Evolutionary conservation across 108 stramenopile species (phyloP), one percentile per base, ranked within the genome.

Genomic region (Heterococcus sp.): DNA sequence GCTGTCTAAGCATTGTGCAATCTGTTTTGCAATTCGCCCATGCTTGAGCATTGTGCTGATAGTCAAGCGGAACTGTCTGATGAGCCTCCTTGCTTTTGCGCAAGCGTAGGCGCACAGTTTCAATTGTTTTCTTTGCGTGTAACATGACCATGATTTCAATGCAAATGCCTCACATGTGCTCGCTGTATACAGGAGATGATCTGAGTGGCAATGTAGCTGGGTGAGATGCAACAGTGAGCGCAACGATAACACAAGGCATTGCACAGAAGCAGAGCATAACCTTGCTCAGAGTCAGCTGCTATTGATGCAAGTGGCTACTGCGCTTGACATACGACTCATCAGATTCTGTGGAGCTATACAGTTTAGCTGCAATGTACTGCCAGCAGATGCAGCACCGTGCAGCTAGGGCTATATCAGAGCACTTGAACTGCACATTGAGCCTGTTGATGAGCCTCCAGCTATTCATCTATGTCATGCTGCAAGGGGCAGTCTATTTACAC

Each of bases 271-370:
- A n/a, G n/a, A n/a, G n/a, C n/a, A 34, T 34, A 28, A n/a, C 3
- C 46, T 14, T 72, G 36, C 35, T 27, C 65, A 30, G 71, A 32
- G 11, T 32, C 5, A 14, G 78, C 72, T 32, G 72, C 72, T 29
- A 28, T 66, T 32, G 72, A 71, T 8, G 35, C 63, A 33, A 71
- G 3, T 3, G 78, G 79, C n/a, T 66, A 63, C 79, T 2, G 83
- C 72, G 72, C 69, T 76, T 63, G 76, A 73, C 72, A 71, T 68
- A 21, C n/a, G 76, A 84, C 64, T 66, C 84, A 35, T 84, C 84
- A 21, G n/a, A n/a, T n/a, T n/a, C n/a, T n/a, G 71, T 77, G n/a
- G 75, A 78, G 29, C 84, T 84, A 4, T 84, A 84, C 72, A 84
- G 78, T 40, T 66, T 78, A 27, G 68, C 76, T 1, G 76, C 76